Evolutionary conservation across 345 rosid genomes (phyloP).

Genomic region (Eucalyptus coolabah): DNA sequence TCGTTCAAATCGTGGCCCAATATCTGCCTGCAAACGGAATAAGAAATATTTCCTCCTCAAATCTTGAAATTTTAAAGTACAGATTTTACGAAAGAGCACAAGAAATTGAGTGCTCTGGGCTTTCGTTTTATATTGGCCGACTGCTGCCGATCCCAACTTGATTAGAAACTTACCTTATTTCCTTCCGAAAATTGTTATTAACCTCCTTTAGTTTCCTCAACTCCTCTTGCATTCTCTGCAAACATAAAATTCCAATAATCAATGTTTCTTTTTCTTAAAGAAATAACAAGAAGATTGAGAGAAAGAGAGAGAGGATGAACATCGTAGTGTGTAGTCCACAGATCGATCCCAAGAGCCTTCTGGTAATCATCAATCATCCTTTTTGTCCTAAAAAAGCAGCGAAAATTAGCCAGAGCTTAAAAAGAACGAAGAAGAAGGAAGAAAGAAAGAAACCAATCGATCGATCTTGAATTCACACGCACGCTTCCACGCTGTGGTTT

Average conservation of each 20-base stretch:
- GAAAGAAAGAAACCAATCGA: neutral
- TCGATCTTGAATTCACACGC: neutral
- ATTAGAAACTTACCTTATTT: slow-evolving; percentile 20
- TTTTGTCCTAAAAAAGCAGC: slow-evolving; percentile 19
- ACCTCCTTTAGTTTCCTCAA: slow-evolving; percentile 33
- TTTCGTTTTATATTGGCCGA: neutral
- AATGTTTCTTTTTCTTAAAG: neutral
- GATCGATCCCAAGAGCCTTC: slow-evolving; percentile 25
- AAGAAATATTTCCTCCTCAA: neutral
- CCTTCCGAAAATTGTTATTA: slow-evolving; percentile 31
- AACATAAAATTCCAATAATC: neutral
- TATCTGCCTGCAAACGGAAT: slow-evolving; percentile 21
- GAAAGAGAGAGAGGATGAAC: slow-evolving; percentile 1
- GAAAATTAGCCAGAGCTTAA: neutral
- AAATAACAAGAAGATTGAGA: neutral
- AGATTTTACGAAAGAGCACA: neutral
- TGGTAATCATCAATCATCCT: slow-evolving; percentile 36
- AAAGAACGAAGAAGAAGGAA: neutral
- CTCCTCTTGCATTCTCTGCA: slow-evolving; percentile 49
- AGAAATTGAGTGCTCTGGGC: neutral
- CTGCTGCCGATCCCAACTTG: neutral
- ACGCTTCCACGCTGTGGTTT: neutral
- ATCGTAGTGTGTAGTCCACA: slow-evolving; percentile 49
- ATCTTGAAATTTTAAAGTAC: neutral
- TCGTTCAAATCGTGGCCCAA: slow-evolving; percentile 38